These are phyloP conservation scores for Heliocybe sulcata DNA, from an alignment of 1,284 basidiomycete genomes.

Conservation along the genomic window DNA sequence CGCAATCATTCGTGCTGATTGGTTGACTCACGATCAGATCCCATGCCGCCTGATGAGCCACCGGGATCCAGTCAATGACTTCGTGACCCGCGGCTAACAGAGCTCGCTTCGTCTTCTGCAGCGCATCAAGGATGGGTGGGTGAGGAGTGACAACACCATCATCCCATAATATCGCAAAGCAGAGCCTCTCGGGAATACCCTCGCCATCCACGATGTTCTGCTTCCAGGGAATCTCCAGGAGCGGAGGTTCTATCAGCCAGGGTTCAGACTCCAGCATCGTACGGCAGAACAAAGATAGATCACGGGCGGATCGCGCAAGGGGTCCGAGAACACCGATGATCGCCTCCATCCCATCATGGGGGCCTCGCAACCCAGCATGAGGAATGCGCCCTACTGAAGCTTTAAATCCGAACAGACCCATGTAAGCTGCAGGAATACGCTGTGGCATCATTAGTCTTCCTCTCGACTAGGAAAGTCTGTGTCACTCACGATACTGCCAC, in stretches of 20 bases:
- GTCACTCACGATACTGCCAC: slow-evolving; percentile 34
- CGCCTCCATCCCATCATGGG: slow-evolving; percentile 48
- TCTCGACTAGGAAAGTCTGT: neutral
- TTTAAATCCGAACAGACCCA: slow-evolving; percentile 50
- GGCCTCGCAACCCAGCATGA: slow-evolving; percentile 41
- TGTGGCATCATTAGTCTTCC: slow-evolving; percentile 7
- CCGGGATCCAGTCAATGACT: slow-evolving; percentile 39
- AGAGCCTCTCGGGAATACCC: slow-evolving; percentile 35
- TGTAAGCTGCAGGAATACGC: slow-evolving; percentile 38
- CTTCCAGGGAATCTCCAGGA: slow-evolving; percentile 48
- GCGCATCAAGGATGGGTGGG: slow-evolving; percentile 42
- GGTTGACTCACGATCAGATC: slow-evolving; percentile 36
- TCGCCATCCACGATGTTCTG: slow-evolving; percentile 28
- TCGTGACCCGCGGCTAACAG: slow-evolving; percentile 47
- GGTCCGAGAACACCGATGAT: slow-evolving; percentile 47
- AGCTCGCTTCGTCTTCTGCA: slow-evolving; percentile 33
- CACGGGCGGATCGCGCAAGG: slow-evolving; percentile 41
- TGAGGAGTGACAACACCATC: slow-evolving; percentile 49
- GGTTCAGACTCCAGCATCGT: slow-evolving; percentile 43
- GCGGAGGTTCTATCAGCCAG: slow-evolving; percentile 46
- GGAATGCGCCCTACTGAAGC: slow-evolving; percentile 43
- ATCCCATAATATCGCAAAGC: slow-evolving; percentile 46
- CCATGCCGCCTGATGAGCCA: slow-evolving; percentile 39
- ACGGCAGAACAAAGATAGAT: slow-evolving; percentile 44
- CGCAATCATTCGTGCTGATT: slow-evolving; percentile 1